Evolutionary conservation across 352 stramenopile species (phyloP).

Genomic region (Pythium aphanidermatum): DNA sequence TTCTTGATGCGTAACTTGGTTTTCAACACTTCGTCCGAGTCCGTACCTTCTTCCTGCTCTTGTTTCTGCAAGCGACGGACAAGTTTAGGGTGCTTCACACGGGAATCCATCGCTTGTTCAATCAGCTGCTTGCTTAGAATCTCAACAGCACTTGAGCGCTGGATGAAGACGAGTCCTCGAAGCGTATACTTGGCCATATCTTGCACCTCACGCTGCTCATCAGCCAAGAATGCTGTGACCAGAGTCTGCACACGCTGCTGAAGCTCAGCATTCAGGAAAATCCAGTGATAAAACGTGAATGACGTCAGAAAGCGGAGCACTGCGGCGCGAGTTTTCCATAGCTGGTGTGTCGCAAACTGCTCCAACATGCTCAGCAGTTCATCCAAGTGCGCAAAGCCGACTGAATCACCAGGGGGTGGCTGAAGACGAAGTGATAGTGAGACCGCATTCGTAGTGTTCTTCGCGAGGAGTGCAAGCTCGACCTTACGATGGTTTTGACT

Average conservation of each 20-base stretch:
- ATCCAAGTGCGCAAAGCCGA: slow-evolving; percentile 9
- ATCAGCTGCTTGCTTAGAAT: slow-evolving; percentile 32
- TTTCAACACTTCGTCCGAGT: slow-evolving; percentile 24
- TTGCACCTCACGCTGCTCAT: slow-evolving; percentile 74
- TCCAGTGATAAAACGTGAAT: slow-evolving; percentile 73
- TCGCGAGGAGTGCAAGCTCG: slow-evolving; percentile 59
- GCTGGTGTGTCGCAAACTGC: slow-evolving; percentile 26
- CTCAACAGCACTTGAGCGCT: slow-evolving; percentile 29
- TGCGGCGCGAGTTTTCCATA: slow-evolving; percentile 66
- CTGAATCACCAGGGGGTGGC: slow-evolving; percentile 9
- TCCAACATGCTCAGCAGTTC: slow-evolving; percentile 38
- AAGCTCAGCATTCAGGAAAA: slow-evolving; percentile 32
- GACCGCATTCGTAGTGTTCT: slow-evolving; percentile 49
- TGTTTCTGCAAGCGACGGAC: slow-evolving; percentile 44
- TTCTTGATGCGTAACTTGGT: slow-evolving; percentile 31
- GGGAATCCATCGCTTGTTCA: slow-evolving; percentile 31
- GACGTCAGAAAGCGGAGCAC: slow-evolving; percentile 70
- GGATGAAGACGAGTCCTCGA: slow-evolving; percentile 55
- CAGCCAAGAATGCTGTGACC: slow-evolving; percentile 46
- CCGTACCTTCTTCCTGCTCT: slow-evolving; percentile 26
- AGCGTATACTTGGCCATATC: slow-evolving; percentile 75
- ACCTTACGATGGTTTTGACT: slow-evolving; percentile 64
- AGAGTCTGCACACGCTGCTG: slow-evolving; percentile 46
- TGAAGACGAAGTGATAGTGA: slow-evolving; percentile 51
- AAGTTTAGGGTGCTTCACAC: slow-evolving; percentile 51